phyloP scores from a whole-genome alignment of 371 early-diverging fungal genomes.

The Mucor irregularis region DNA sequence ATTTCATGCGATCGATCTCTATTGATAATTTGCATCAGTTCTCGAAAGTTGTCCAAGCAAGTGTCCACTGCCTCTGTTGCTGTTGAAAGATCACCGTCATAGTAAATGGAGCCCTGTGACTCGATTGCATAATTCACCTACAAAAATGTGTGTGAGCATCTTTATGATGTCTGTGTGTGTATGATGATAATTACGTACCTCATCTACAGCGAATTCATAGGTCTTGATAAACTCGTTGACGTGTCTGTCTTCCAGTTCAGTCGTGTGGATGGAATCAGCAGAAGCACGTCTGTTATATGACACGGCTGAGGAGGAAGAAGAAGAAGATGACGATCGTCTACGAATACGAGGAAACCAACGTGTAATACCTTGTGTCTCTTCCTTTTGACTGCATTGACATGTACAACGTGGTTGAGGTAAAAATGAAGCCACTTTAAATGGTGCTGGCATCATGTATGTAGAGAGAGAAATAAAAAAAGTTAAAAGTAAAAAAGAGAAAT shows the following conservation, averaged over 20 bases:
- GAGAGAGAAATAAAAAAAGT: too few relatives aligned
- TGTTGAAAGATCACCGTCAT: constrained; percentile 22
- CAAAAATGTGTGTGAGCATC: not conserved
- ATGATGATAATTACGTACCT: constrained; percentile 14
- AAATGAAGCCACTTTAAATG: too few relatives aligned
- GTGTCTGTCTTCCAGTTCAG: constrained; percentile 12
- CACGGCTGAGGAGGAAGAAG: constrained; percentile 1
- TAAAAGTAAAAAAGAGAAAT: too few relatives aligned
- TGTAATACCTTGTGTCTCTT: constrained; percentile 5
- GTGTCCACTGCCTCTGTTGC: constrained; percentile 21
- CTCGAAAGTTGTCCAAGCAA: constrained; percentile 20
- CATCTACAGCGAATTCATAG: constrained; percentile 21
- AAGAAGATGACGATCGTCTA: constrained; percentile 18
- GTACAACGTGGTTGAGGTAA: constrained; percentile 11
- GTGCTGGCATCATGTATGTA: too few relatives aligned
- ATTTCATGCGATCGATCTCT: constrained; percentile 16
- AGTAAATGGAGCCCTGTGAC: constrained; percentile 35
- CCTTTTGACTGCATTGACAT: constrained; percentile 10
- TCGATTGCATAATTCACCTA: constrained; percentile 28
- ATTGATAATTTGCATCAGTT: constrained; percentile 16
- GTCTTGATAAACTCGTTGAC: constrained; percentile 13
- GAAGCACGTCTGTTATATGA: not conserved
- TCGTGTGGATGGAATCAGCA: not conserved
- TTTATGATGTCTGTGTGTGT: not conserved
- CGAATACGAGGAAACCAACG: constrained; percentile 32